Percentiles rank a stretch among this genome's conserved stretches.
Conservation (phyloP, 208 protist species). For the Angomonas desouzai region DNA sequence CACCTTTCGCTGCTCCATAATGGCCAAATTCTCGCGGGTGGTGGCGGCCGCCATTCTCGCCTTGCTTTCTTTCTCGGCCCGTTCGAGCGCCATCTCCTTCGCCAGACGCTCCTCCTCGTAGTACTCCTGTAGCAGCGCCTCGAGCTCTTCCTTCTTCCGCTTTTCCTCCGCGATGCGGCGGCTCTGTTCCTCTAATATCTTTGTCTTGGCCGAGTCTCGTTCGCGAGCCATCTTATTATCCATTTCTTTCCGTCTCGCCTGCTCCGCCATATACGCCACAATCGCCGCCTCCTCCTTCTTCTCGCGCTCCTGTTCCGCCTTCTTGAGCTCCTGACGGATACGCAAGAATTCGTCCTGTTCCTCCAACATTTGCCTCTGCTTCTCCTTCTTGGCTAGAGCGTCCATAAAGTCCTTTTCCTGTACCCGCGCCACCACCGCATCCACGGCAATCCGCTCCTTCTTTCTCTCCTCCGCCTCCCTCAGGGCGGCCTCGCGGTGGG, state of each 20-base stretch:
- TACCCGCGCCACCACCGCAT: slow-evolving; percentile 79
- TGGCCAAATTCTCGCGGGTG: slow-evolving; percentile 62
- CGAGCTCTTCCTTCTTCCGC: slow-evolving; percentile 78
- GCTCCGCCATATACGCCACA: slow-evolving; percentile 69
- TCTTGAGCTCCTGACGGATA: slow-evolving; percentile 63
- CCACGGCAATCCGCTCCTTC: slow-evolving; percentile 85
- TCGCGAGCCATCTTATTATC: slow-evolving; percentile 69
- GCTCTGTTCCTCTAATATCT: slow-evolving; percentile 81
- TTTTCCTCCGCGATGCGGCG: slow-evolving; percentile 77
- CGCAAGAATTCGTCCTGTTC: slow-evolving; percentile 82
- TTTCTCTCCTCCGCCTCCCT: slow-evolving; percentile 57
- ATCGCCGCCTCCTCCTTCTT: slow-evolving; percentile 81
- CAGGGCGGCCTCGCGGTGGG: slow-evolving; percentile 43
- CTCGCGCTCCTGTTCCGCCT: slow-evolving; percentile 68
- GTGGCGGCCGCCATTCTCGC: slow-evolving; percentile 63
- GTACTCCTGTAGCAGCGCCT: slow-evolving; percentile 85
- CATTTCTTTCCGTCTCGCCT: slow-evolving; percentile 61
- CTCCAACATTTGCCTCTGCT: slow-evolving; percentile 71
- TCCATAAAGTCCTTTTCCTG: slow-evolving; percentile 86
- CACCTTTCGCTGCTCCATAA: slow-evolving; percentile 61
- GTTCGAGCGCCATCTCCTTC: slow-evolving; percentile 61
- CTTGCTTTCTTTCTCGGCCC: slow-evolving; percentile 62
- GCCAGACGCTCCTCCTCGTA: slow-evolving; percentile 84
- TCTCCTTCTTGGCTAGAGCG: slow-evolving; percentile 49
- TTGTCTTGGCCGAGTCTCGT: slow-evolving; percentile 66